Base-by-base conservation (phyloP, 805 yeast species). In the Brettanomyces sp. region DNA sequence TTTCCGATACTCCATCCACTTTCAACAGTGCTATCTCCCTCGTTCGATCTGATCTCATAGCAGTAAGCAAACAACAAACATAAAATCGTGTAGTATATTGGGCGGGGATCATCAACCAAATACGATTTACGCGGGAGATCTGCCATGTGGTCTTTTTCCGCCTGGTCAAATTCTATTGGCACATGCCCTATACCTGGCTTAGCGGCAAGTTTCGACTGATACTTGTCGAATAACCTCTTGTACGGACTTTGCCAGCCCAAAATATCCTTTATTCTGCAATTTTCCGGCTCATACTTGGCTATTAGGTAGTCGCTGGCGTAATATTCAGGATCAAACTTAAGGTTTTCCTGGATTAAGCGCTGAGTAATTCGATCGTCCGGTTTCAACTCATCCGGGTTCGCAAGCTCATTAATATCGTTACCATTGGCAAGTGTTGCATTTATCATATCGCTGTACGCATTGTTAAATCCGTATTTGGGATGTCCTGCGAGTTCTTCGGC, bases 1-100 rank as follows among this genome's bases (percentile, higher is more conserved):
- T 84, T 89, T 1, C 99, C 99, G 4, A 93, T 74, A 0, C 91
- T 81, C 99, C 99, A 93, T 0, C 95, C 87, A 47, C 95, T 84
- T 62, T 93, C 99, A 4, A 85, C 79, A 14, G 79, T 87, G 44
- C 79, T 76, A 18, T 77, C 82, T 11, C 82, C 82, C 56, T 76
- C 79, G 35, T 82, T 87, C 45, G 84, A 83, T 35, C 96, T 67
- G 43, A 74, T 63, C 51, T 93, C 97, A 59, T 82, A 89, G 45
- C 76, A 74, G 54, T 79, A 85, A 1, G 84, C 79, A 63, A 85
- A 93, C 18, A 93, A 52, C 1, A 90, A 51, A 22, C 85, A 77
- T 0, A 88, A 58, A 1, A 91, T 61, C 0, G 85, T 72, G 37
- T 81, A 69, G 54, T 87, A 82, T 1, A 78, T 58, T n/a, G 77